phyloP scores from a whole-genome alignment of 306 rosid genomes.

The Cicer bijugum region DNA sequence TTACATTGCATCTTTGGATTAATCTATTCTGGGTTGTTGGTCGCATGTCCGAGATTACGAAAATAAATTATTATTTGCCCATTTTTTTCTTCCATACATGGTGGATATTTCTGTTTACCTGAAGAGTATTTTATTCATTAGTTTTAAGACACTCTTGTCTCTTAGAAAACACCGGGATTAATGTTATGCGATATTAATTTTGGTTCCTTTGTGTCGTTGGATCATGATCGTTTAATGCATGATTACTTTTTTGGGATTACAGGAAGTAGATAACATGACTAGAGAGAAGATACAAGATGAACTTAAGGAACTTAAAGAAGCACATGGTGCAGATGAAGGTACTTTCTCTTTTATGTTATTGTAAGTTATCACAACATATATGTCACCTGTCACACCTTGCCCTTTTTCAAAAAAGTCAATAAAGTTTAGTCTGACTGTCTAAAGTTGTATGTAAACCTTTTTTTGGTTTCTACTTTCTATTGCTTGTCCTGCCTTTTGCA shows the following conservation, averaged over 20 bases:
- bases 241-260: conserved; percentile 45
- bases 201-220: conserved; percentile 11
- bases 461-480: conserved; percentile 18
- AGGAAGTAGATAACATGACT: conserved; percentile 85
- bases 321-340: conserved; percentile 96
- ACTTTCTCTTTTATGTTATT: conserved; percentile 13
- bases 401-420: background rate
- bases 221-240: background rate
- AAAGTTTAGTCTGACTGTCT: conserved; percentile 10
- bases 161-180: background rate
- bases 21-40: conserved; percentile 3
- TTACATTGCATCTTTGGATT: background rate
- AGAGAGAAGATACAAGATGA: conserved; percentile 78
- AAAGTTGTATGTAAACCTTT: background rate
- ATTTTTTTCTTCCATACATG: background rate
- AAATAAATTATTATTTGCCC: background rate
- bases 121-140: background rate
- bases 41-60: background rate
- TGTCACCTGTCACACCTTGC: background rate
- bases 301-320: conserved; percentile 82
- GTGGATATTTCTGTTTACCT: conserved; percentile 11
- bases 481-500: background rate
- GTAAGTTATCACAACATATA: background rate
- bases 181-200: conserved; percentile 11
- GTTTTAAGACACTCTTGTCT: background rate